Evolutionary conservation across 108 stramenopile genomes (phyloP).

Genomic region (Discostella pseudostelligera): DNA sequence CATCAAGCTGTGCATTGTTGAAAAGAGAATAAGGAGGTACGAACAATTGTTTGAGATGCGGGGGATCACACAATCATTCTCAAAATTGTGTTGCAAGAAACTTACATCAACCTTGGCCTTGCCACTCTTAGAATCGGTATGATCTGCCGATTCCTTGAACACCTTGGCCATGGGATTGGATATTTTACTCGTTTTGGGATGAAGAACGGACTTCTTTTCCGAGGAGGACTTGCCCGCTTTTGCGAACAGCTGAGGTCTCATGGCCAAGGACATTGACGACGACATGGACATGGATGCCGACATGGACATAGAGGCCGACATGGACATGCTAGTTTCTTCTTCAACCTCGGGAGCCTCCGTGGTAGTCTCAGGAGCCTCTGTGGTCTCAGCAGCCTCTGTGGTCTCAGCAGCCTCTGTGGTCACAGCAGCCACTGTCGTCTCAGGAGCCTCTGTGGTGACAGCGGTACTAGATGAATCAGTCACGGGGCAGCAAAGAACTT

Average conservation of each 20-base stretch:
- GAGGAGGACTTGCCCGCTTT: not conserved
- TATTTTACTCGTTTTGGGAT: conserved; percentile 4
- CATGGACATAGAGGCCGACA: not conserved
- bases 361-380: conserved; percentile 4
- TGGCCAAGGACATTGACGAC: not conserved
- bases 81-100: not conserved
- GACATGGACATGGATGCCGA: not conserved
- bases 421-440: not conserved
- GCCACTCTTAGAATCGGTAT: not conserved
- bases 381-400: conserved; percentile 1
- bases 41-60: not conserved
- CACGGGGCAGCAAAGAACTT: not conserved
- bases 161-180: conserved; percentile 14
- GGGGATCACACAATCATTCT: too few species aligned
- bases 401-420: conserved; percentile 14
- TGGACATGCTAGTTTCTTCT: not conserved
- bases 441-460: conserved; percentile 11
- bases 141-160: not conserved
- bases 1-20: not conserved
- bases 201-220: not conserved
- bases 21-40: not conserved
- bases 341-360: not conserved
- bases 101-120: not conserved
- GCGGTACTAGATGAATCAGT: not conserved
- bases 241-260: not conserved